Evolutionary conservation across 192 early-diverging fungal genomes (phyloP).

Genomic region (Funneliformis geosporum): DNA sequence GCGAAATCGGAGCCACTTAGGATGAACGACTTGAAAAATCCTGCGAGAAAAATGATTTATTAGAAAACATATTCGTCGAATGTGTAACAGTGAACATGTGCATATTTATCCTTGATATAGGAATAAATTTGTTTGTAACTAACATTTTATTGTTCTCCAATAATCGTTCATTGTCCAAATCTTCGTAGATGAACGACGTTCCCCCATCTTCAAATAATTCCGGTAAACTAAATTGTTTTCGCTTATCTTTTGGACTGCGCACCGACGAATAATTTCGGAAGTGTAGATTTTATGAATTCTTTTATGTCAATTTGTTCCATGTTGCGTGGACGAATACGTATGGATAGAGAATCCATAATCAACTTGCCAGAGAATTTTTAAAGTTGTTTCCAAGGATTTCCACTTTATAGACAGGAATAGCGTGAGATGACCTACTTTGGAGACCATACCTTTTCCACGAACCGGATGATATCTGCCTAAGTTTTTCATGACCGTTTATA

Average conservation of each 20-base stretch:
- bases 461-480: background rate
- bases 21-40: background rate
- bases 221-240: background rate
- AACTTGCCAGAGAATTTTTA: constrained; percentile 18
- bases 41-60: constrained; percentile 15
- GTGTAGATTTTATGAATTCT: background rate
- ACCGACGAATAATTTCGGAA: background rate
- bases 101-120: background rate
- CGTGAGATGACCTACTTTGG: background rate
- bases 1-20: background rate
- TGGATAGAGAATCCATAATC: constrained; percentile 20
- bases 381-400: background rate
- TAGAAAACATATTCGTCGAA: background rate
- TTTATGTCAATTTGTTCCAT: background rate
- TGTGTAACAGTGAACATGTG: background rate
- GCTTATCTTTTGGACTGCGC: background rate
- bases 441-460: background rate
- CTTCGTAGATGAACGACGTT: background rate
- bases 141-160: constrained; percentile 17
- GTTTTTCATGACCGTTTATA: background rate
- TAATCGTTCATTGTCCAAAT: background rate
- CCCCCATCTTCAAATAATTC: background rate
- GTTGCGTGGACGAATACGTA: background rate
- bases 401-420: background rate
- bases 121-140: constrained; percentile 21